phyloP scores from a whole-genome alignment of 352 stramenopile genomes.

The Phytophthora citricola region DNA sequence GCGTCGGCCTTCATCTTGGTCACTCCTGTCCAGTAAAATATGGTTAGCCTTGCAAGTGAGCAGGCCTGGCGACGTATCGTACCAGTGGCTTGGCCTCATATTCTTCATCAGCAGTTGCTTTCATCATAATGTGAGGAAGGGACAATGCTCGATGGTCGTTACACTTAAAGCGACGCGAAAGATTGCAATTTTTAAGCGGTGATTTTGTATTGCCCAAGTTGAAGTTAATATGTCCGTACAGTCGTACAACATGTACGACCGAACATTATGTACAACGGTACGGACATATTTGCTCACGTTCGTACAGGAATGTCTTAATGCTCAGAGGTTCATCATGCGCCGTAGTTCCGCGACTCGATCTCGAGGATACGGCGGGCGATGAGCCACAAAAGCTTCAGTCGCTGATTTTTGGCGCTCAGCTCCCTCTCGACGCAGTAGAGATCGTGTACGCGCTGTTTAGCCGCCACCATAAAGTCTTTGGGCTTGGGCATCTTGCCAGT shows the following conservation, averaged over 20 bases:
- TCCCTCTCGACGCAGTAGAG: slow-evolving; percentile 47
- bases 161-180: slow-evolving; percentile 34
- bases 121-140: slow-evolving; percentile 30
- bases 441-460: slow-evolving; percentile 45
- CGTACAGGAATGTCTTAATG: too few relatives aligned
- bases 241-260: too few relatives aligned
- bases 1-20: slow-evolving; percentile 26
- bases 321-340: slow-evolving; percentile 7
- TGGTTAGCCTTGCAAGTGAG: neutral
- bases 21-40: slow-evolving; percentile 9
- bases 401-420: slow-evolving; percentile 40
- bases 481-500: slow-evolving; percentile 58
- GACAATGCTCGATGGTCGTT: slow-evolving; percentile 10
- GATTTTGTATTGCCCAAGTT: slow-evolving; percentile 22
- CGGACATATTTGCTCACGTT: too few relatives aligned
- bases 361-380: slow-evolving; percentile 39
- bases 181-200: slow-evolving; percentile 14
- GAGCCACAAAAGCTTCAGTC: slow-evolving; percentile 35
- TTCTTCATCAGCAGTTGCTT: slow-evolving; percentile 32
- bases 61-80: neutral
- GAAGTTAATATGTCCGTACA: slow-evolving; percentile 25
- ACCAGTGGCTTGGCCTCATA: slow-evolving; percentile 29
- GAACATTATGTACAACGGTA: neutral
- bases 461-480: slow-evolving; percentile 62
- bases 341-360: slow-evolving; percentile 34